These are phyloP conservation scores for Camelina neglecta DNA, from an alignment of 345 rosid species.

Conservation along the genomic window DNA sequence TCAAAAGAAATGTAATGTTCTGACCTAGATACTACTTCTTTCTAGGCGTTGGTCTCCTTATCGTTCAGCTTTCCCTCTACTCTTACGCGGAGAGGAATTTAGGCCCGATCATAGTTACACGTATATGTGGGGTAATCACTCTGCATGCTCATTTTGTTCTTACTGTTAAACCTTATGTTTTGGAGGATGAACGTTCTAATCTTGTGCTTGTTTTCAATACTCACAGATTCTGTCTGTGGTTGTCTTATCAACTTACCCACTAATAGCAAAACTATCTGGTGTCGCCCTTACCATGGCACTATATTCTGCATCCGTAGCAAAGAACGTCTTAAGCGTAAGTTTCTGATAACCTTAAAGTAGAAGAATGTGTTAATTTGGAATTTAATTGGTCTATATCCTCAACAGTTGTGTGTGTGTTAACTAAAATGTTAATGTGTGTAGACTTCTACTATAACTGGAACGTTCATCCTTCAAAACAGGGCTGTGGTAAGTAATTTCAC, in stretches of 20 bases:
- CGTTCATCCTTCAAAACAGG: conserved; percentile 66
- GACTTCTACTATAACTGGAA: conserved; percentile 58
- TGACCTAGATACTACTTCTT: conserved; percentile 28
- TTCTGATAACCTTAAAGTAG: conserved; percentile 8
- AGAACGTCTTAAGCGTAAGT: conserved; percentile 72
- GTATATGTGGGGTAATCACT: conserved; percentile 64
- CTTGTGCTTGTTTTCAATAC: conserved; percentile 18
- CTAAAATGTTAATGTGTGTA: conserved; percentile 19
- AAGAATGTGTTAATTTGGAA: neutral
- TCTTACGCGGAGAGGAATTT: conserved; percentile 63
- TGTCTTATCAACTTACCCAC: conserved; percentile 65
- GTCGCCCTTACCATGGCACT: conserved; percentile 55
- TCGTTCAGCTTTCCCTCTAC: conserved; percentile 71
- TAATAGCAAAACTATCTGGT: conserved; percentile 72
- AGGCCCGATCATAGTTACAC: conserved; percentile 63
- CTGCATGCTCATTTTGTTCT: neutral
- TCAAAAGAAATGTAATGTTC: neutral
- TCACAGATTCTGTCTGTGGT: conserved; percentile 62
- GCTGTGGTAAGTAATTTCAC: conserved; percentile 56
- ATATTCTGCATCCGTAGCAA: conserved; percentile 67
- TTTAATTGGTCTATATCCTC: neutral
- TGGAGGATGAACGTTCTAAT: conserved; percentile 25
- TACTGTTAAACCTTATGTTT: neutral
- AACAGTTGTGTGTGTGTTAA: neutral
- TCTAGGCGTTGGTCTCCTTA: conserved; percentile 79